Evolutionary conservation across 1,139 yeast genomes (phyloP).

Genomic region (Entelexis sorbosivorans): DNA sequence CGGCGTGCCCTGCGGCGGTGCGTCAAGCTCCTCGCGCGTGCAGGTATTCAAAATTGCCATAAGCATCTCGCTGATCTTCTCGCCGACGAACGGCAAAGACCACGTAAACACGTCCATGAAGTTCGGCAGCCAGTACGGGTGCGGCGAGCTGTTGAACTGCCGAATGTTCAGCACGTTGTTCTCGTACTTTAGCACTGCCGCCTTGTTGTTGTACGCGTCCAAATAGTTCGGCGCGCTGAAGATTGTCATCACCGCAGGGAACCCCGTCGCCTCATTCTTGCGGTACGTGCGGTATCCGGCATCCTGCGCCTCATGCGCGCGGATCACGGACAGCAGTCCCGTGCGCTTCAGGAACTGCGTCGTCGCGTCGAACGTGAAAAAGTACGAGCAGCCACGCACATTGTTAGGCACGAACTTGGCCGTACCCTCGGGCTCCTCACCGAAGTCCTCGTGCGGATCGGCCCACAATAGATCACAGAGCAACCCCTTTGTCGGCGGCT

Average conservation of each 20-base stretch:
- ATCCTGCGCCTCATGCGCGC: slow-evolving; percentile 98
- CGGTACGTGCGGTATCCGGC: slow-evolving; percentile 94
- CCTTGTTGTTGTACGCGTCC: slow-evolving; percentile 89
- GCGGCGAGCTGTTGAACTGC: slow-evolving; percentile 86
- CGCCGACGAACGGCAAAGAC: slow-evolving; percentile 98
- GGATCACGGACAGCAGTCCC: slow-evolving; percentile 66
- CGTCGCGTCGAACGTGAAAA: slow-evolving; percentile 75
- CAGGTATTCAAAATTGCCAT: slow-evolving; percentile 85
- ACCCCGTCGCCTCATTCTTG: slow-evolving; percentile 76
- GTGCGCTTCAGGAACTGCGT: slow-evolving; percentile 73
- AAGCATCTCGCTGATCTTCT: slow-evolving; percentile 83
- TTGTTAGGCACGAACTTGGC: slow-evolving; percentile 52
- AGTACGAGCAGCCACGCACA: slow-evolving; percentile 88
- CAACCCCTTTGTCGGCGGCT: slow-evolving; percentile 87
- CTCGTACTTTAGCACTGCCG: slow-evolving; percentile 85
- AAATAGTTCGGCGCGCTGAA: slow-evolving; percentile 94
- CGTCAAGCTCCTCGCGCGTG: slow-evolving; percentile 87
- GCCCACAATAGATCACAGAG: slow-evolving; percentile 97
- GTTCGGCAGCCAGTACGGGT: slow-evolving; percentile 95
- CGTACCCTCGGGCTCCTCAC: slow-evolving; percentile 49
- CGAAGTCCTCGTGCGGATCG: slow-evolving; percentile 85
- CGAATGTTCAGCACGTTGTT: slow-evolving; percentile 89
- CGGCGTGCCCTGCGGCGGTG: slow-evolving; percentile 37
- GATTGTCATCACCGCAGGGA: slow-evolving; percentile 82
- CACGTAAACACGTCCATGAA: slow-evolving; percentile 96